Evolutionary conservation across 1,284 basidiomycete species (phyloP), one percentile per base, ranked within the genome.

Genomic region (Pseudozyma sp.): DNA sequence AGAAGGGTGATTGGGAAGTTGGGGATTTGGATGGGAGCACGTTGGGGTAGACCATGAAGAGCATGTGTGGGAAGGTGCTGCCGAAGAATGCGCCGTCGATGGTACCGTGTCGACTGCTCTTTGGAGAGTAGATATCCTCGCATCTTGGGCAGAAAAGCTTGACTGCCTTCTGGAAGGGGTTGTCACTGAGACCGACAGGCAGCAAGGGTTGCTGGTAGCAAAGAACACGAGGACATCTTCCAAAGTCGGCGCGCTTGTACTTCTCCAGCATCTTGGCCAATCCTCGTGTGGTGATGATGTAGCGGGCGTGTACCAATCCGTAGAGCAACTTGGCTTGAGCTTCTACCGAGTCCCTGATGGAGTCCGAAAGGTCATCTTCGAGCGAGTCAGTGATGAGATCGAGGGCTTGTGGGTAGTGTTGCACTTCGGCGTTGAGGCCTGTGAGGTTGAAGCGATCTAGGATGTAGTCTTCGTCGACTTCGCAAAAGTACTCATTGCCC

Each of bases 401-500:
- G 57, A 99, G 87, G 0, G 96, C 96, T 80, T 97, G 92, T 1
- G 92, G 87, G 82, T 98, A 99, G 86, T 97, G 94, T 73, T 94
- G 90, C 8, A 98, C 94, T 86, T 99, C 96, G 75, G 93, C 93
- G 86, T 98, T 98, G 69, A 98, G 88, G 2, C 97, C 96, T 0
- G 96, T 99, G 60, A 99, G 88, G 86, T 98, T 99, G 90, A 99
- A 98, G 50, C 96, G 90, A 87, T 99, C 96, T 53, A 98, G 89
- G 80, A 99, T 98, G 86, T 98, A 99, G 86, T 98, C 96, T 84
- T 98, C 95, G 85, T 99, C 97, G 76, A 99, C 94, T 87, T 99
- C 95, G 86, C 95, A 97, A 86, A 98, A 99, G 88, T 99, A 99
- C 87, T 99, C 96, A 86, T 87, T 87, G 50, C 86, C 86, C 66